phyloP scores from a whole-genome alignment of 225 moss, liverwort and hornwort genomes.

The Bryoerythrophyllum caledonicum region DNA sequence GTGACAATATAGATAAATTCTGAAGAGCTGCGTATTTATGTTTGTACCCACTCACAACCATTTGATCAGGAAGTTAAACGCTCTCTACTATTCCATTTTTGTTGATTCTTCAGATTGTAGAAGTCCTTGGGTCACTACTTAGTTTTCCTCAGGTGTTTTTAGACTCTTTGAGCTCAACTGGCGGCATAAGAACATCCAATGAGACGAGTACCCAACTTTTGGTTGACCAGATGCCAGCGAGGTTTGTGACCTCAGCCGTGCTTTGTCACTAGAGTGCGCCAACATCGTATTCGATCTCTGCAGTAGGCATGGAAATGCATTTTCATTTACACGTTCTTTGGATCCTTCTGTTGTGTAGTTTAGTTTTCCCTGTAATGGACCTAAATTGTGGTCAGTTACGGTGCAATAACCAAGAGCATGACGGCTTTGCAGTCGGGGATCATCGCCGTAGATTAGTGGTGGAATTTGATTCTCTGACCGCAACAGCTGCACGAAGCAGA shows the following conservation, averaged over 20 bases:
- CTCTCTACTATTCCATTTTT: not conserved
- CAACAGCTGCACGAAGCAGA: not conserved
- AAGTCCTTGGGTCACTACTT: not conserved
- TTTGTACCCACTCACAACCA: slow-evolving; percentile 8
- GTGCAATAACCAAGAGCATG: not conserved
- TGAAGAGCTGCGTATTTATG: not conserved
- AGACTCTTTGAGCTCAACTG: not conserved
- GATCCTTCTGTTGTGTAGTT: not conserved
- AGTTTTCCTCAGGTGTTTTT: slow-evolving; percentile 13
- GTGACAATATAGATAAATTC: slow-evolving; percentile 33
- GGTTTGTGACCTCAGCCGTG: not conserved
- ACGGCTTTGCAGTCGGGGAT: slow-evolving; percentile 7
- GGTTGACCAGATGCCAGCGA: slow-evolving; percentile 6
- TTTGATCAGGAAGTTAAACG: not conserved
- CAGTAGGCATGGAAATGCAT: not conserved
- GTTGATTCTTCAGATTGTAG: not conserved
- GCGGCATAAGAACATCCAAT: not conserved
- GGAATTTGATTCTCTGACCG: not conserved
- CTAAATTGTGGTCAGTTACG: slow-evolving; percentile 9
- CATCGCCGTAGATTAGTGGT: slow-evolving; percentile 1
- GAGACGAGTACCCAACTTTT: slow-evolving; percentile 5
- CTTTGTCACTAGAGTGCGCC: not conserved
- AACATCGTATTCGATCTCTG: not conserved
- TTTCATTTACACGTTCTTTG: not conserved
- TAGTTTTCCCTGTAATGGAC: not conserved